Conservation (phyloP, 441 rosid species). For the Kokia cookei region DNA sequence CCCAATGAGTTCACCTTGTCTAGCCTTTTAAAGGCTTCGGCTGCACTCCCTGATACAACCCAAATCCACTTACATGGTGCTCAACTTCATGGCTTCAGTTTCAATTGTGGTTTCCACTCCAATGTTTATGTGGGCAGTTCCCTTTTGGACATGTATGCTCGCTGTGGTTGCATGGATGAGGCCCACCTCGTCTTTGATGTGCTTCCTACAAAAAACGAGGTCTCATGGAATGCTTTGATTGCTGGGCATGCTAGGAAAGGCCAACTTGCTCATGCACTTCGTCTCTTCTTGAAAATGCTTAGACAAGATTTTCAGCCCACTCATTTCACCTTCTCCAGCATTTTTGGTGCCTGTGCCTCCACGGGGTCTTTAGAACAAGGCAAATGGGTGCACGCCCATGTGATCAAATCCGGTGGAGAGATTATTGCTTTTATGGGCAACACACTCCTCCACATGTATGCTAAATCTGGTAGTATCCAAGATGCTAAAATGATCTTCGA, state of each 20-base stretch:
- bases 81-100: slow-evolving; percentile 40
- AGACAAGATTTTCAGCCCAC: slow-evolving; percentile 25
- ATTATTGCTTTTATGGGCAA: slow-evolving; percentile 31
- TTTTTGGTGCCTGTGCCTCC: slow-evolving; percentile 26
- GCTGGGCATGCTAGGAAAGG: slow-evolving; percentile 36
- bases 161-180: slow-evolving; percentile 27
- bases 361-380: slow-evolving; percentile 37
- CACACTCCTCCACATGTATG: slow-evolving; percentile 38
- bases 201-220: slow-evolving; percentile 27
- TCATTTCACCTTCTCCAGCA: slow-evolving; percentile 29
- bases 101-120: slow-evolving; percentile 32
- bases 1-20: slow-evolving; percentile 46
- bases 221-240: slow-evolving; percentile 43
- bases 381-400: slow-evolving; percentile 35
- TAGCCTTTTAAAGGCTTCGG: slow-evolving; percentile 39
- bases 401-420: slow-evolving; percentile 34
- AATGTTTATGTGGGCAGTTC: slow-evolving; percentile 45
- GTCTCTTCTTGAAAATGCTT: slow-evolving; percentile 21
- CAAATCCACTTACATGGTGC: slow-evolving; percentile 17
- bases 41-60: background rate
- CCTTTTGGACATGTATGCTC: slow-evolving; percentile 38
- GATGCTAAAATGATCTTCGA: slow-evolving; percentile 31
- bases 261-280: slow-evolving; percentile 21
- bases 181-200: slow-evolving; percentile 19
- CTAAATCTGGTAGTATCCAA: slow-evolving; percentile 35